Base-by-base conservation (phyloP, 2,329 filamentous ascomycete species). In the Cladobotryum mycophilum region DNA sequence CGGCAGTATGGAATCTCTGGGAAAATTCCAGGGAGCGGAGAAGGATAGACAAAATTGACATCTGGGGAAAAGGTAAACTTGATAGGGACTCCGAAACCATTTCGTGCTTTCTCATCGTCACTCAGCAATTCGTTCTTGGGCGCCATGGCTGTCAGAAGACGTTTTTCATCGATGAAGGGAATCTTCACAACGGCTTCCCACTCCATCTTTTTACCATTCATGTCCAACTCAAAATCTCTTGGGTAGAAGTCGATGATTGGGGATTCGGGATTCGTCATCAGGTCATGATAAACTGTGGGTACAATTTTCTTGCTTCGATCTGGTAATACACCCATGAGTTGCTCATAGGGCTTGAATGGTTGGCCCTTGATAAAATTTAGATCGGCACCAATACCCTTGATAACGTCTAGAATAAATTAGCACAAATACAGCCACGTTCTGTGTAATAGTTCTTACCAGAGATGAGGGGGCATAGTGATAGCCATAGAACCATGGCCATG, bases 131-230 rank as follows among this genome's bases (percentile, higher is more conserved):
- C 74, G 56, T 97, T 91, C 65, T 86, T 90, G 6, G 90, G 84
- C 14, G 79, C 85, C 88, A 99, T 96, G 7, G 92, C 93, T 36
- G 76, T 72, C 49, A 99, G 76, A 2, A 99, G 75, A 22, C 93
- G 82, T 61, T 86, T 82, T 67, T 99, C 92, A 52, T 99, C 89
- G 56, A 99, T 99, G 70, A 99, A 99, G 0, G 93, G 93, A 63
- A 99, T 99, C 70, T 97, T 99, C 57, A 99, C 90, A 36, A 99
- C 92, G 25, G 93, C 93, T 66, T 99, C 93, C 93, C 93, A 99
- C 56, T 99, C 95, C 87, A 96, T 95, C 73, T 96, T 99, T 75
- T 99, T 99, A 53, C 93, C 95, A 61, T 99, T 97, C 93, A 99
- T 97, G 66, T 99, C 95, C 38, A 99, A 77, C 58, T 95, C 89